A percentile compares a stretch with the other conserved stretches of the same genome.
phyloP scores from a whole-genome alignment of 495 filamentous ascomycete genomes.

The Cercophora newfieldiana region DNA sequence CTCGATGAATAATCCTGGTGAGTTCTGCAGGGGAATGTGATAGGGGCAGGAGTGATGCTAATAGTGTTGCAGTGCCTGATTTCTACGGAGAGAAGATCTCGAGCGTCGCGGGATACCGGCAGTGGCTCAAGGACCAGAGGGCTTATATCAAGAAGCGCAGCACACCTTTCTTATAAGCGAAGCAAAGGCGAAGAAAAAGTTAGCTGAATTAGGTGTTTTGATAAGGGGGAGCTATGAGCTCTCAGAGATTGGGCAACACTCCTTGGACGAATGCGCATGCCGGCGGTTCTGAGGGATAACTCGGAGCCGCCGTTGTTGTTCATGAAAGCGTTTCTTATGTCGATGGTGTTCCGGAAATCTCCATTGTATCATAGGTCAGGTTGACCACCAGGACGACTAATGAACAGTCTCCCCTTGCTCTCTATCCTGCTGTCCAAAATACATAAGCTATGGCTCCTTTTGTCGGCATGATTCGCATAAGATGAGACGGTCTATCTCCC shows the following conservation, averaged over 20 bases:
- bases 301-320: not conserved
- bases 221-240: not conserved
- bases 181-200: not conserved
- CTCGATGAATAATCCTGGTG: slow-evolving; percentile 59
- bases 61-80: slow-evolving; percentile 49
- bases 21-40: slow-evolving; percentile 12
- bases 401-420: slow-evolving; percentile 23
- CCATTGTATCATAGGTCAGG: slow-evolving; percentile 35
- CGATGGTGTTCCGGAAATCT: slow-evolving; percentile 36
- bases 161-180: slow-evolving; percentile 47
- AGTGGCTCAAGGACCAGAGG: slow-evolving; percentile 95
- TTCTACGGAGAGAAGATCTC: slow-evolving; percentile 94
- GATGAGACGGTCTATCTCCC: not conserved
- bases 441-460: not conserved
- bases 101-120: slow-evolving; percentile 83
- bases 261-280: not conserved
- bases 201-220: not conserved
- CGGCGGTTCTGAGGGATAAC: not conserved
- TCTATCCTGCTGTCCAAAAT: not conserved
- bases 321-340: slow-evolving; percentile 2
- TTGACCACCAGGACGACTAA: slow-evolving; percentile 28
- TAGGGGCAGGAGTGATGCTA: not conserved
- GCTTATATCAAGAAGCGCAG: slow-evolving; percentile 93
- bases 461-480: not conserved
- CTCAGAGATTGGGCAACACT: not conserved